Evolutionary conservation across 202 grass and related monocot species (phyloP).

Genomic region (Tripidium arundinaceum): DNA sequence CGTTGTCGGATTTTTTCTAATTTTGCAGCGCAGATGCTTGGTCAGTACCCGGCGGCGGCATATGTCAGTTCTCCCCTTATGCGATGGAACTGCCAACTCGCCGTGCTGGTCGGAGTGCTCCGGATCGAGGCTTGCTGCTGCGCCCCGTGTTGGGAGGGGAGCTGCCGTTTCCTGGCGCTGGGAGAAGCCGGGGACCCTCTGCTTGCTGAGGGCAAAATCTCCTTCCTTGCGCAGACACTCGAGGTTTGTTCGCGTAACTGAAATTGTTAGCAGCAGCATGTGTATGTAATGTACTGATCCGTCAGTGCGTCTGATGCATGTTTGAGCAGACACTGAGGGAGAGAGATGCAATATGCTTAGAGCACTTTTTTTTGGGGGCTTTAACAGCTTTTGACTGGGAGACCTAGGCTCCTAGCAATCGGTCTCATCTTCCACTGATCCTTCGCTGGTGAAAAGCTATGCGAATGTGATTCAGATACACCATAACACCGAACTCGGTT

Average conservation of each 20-base stretch:
- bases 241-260: not conserved
- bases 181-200: not conserved
- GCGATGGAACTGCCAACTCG: conserved; percentile 34
- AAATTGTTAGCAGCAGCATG: not conserved
- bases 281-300: too few species aligned
- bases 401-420: not conserved
- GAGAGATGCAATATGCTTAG: not conserved
- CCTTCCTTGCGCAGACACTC: not conserved
- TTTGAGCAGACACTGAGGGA: not conserved
- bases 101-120: conserved; percentile 22
- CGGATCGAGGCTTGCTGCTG: conserved; percentile 12
- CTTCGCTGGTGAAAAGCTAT: not conserved
- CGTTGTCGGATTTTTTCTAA: not conserved
- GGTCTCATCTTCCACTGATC: not conserved
- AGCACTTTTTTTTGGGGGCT: not conserved
- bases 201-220: not conserved
- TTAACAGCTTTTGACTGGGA: not conserved
- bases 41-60: conserved; percentile 16
- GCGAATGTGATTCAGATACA: not conserved
- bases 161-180: not conserved
- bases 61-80: conserved; percentile 43
- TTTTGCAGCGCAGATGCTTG: conserved; percentile 48
- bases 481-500: not conserved
- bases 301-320: not conserved
- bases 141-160: not conserved